Percentiles rank a stretch among this genome's conserved stretches.
Conservation (phyloP, 192 early-diverging fungal species). For the Polychytrium aggregatum region DNA sequence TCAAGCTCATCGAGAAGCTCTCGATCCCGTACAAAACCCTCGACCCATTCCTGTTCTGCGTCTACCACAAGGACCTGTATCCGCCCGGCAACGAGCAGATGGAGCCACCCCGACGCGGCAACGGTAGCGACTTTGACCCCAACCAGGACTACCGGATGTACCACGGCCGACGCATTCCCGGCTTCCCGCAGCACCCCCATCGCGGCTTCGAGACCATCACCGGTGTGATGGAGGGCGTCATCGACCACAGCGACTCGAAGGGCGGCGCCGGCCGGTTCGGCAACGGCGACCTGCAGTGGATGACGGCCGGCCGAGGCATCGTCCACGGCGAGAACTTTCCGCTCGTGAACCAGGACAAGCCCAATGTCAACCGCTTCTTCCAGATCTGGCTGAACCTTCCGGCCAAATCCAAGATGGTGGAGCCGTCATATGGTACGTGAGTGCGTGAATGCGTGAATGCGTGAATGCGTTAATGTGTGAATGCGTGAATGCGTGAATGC, state of each 20-base stretch:
- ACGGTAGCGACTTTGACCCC: slow-evolving; percentile 13
- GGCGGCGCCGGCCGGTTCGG: slow-evolving; percentile 31
- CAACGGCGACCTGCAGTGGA: slow-evolving; percentile 40
- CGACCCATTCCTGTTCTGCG: slow-evolving; percentile 23
- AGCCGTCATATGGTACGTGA: too few species aligned
- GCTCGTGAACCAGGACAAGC: slow-evolving; percentile 21
- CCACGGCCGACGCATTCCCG: slow-evolving; percentile 14
- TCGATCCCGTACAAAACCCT: too few species aligned
- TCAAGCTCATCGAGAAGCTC: too few species aligned
- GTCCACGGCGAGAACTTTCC: slow-evolving; percentile 35
- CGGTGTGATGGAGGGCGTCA: slow-evolving; percentile 24
- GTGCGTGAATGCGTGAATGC: too few species aligned
- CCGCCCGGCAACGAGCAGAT: slow-evolving; percentile 15
- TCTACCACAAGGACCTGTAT: slow-evolving; percentile 22
- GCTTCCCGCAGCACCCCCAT: slow-evolving; percentile 33
- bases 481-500: too few species aligned
- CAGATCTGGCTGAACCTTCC: slow-evolving; percentile 57
- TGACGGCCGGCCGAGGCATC: slow-evolving; percentile 39
- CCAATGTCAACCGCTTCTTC: slow-evolving; percentile 27
- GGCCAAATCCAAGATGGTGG: too few species aligned
- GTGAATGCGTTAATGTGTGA: too few species aligned
- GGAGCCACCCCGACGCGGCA: slow-evolving; percentile 14
- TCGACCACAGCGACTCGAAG: slow-evolving; percentile 34
- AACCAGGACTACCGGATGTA: slow-evolving; percentile 9
- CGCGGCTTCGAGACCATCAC: slow-evolving; percentile 46